Conservation (phyloP, 2,329 filamentous ascomycete genomes). For the Colletotrichum sojae region DNA sequence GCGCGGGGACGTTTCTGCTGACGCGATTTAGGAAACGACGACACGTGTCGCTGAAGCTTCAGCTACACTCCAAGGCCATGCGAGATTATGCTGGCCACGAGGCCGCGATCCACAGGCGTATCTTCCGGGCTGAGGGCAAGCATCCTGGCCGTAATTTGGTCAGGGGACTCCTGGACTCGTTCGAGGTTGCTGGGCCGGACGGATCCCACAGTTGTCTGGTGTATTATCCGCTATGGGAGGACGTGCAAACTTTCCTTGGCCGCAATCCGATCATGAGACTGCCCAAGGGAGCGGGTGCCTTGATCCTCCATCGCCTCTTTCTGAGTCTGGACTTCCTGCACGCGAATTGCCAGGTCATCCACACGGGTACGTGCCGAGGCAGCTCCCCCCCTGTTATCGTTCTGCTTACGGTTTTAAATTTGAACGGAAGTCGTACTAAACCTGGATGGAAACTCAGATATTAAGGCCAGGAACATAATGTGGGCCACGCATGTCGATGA, state of each 20-base stretch:
- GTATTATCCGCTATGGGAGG: constrained; percentile 60
- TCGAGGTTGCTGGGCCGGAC: constrained; percentile 52
- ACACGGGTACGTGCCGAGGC: constrained; percentile 55
- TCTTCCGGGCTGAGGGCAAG: constrained; percentile 45
- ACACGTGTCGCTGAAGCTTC: constrained; percentile 54
- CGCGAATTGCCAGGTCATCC: constrained; percentile 59
- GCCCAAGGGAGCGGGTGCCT: constrained; percentile 50
- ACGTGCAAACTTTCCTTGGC: constrained; percentile 53
- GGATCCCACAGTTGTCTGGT: constrained; percentile 54
- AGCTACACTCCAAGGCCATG: constrained; percentile 44
- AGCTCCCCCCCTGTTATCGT: too few relatives aligned
- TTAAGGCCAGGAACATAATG: constrained; percentile 54
- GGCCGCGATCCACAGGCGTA: constrained; percentile 58
- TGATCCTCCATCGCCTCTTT: constrained; percentile 56
- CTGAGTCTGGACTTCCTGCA: constrained; percentile 62
- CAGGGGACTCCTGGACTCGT: constrained; percentile 54
- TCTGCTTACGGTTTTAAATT: too few relatives aligned
- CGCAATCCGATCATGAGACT: constrained; percentile 57
- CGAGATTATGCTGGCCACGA: constrained; percentile 51
- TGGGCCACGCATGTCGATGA: constrained; percentile 56
- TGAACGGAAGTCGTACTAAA: background rate
- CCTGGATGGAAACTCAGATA: constrained; percentile 46
- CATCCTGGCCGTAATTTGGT: constrained; percentile 52
- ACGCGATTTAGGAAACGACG: constrained; percentile 42
- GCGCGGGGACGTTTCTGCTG: background rate